Percentiles rank a stretch among this genome's conserved stretches.
Conservation (phyloP, 2,329 filamentous ascomycete species). For the Colletotrichum euphorbiae region DNA sequence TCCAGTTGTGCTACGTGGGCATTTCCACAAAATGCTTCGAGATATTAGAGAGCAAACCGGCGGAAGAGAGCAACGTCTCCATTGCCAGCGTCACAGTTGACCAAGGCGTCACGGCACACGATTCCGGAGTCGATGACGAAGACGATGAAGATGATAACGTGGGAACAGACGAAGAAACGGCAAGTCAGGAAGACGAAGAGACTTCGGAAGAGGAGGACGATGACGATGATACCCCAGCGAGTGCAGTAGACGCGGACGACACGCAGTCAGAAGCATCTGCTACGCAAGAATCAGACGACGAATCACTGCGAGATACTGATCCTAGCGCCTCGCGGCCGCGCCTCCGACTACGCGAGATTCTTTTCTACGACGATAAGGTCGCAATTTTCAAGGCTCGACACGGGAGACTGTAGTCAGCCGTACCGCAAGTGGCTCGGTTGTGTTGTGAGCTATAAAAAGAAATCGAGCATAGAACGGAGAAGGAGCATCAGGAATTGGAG, state of each 20-base stretch:
- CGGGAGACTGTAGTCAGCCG: slow-evolving; percentile 55
- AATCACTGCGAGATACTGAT: slow-evolving; percentile 62
- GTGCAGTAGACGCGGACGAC: slow-evolving; percentile 47
- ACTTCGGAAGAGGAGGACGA: slow-evolving; percentile 44
- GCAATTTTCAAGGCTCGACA: slow-evolving; percentile 83
- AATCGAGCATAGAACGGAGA: not conserved
- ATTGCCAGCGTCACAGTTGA: slow-evolving; percentile 37
- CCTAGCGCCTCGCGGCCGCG: slow-evolving; percentile 51
- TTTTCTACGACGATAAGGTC: slow-evolving; percentile 87
- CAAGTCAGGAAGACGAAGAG: slow-evolving; percentile 47
- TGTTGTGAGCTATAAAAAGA: no score
- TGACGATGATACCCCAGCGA: slow-evolving; percentile 50
- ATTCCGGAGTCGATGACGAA: slow-evolving; percentile 47
- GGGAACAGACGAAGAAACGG: slow-evolving; percentile 49
- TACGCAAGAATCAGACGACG: slow-evolving; percentile 56
- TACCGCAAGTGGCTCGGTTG: not conserved
- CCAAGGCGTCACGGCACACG: slow-evolving; percentile 37
- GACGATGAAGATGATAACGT: slow-evolving; percentile 52
- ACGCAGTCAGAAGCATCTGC: slow-evolving; percentile 42
- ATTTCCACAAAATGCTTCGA: slow-evolving; percentile 85
- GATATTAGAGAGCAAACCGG: slow-evolving; percentile 73
- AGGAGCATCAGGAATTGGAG: slow-evolving; percentile 3
- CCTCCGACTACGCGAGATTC: slow-evolving; percentile 78
- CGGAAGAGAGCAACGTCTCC: slow-evolving; percentile 51
- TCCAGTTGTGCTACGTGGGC: slow-evolving; percentile 82